These are phyloP conservation scores for Albifimbria verrucaria DNA, from an alignment of 2,329 filamentous ascomycete species.

Conservation along the genomic window DNA sequence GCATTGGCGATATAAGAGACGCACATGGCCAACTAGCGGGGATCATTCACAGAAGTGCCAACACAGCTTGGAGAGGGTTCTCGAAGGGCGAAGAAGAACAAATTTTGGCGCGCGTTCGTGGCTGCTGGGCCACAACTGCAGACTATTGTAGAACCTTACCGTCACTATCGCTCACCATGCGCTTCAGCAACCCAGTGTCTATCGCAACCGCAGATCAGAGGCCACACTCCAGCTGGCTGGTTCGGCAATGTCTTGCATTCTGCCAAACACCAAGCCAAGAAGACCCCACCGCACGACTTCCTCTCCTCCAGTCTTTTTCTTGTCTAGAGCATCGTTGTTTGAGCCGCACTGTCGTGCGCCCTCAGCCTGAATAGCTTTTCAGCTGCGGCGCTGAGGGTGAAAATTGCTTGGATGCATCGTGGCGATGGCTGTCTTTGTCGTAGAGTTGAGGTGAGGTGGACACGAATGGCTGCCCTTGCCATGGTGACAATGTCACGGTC, in stretches of 20 bases:
- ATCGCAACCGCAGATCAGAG: background rate
- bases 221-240: background rate
- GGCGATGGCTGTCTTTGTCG: background rate
- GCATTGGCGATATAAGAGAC: slow-evolving; percentile 1
- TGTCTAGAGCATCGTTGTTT: background rate
- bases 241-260: background rate
- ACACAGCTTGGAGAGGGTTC: background rate
- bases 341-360: background rate
- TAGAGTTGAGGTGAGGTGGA: too few relatives aligned
- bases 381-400: background rate
- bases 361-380: background rate
- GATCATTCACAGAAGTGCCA: background rate
- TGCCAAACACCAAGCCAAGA: background rate
- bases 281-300: too few relatives aligned
- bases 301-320: background rate
- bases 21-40: background rate
- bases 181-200: background rate
- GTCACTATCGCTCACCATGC: background rate
- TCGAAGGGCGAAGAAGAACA: background rate
- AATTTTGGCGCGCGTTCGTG: too few relatives aligned
- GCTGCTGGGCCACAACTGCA: too few relatives aligned
- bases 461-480: too few relatives aligned
- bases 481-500: too few relatives aligned
- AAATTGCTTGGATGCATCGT: slow-evolving; percentile 1
- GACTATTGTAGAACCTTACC: too few relatives aligned